phyloP scores from a whole-genome alignment of 1,139 yeast species.

The Yamadazyma diospyri region DNA sequence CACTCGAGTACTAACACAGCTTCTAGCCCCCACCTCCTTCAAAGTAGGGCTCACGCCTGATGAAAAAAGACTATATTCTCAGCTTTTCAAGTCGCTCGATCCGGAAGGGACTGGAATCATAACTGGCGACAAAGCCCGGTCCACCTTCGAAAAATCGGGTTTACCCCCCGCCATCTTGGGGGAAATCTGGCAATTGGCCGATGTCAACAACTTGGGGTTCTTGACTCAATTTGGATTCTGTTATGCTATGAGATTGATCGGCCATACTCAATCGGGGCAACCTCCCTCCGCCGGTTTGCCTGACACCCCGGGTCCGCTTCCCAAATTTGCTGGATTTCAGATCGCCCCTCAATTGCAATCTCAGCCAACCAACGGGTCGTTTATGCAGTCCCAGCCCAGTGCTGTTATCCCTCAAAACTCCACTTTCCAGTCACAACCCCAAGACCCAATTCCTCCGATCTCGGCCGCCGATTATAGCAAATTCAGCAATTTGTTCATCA shows the following conservation, averaged over 20 bases:
- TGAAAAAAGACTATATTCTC: slow-evolving; percentile 71
- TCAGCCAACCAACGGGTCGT: slow-evolving; percentile 37
- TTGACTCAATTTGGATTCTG: slow-evolving; percentile 80
- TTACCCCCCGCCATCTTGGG: slow-evolving; percentile 76
- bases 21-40: slow-evolving; percentile 21
- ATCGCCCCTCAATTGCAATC: slow-evolving; percentile 22
- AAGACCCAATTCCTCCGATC: slow-evolving; percentile 56
- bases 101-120: slow-evolving; percentile 75
- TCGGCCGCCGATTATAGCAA: slow-evolving; percentile 63
- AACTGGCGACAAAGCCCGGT: slow-evolving; percentile 87
- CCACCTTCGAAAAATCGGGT: slow-evolving; percentile 82
- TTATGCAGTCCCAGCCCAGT: slow-evolving; percentile 51
- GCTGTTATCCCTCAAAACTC: slow-evolving; percentile 34
- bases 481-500: slow-evolving; percentile 71
- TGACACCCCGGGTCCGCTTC: slow-evolving; percentile 56
- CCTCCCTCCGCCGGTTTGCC: slow-evolving; percentile 50
- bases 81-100: slow-evolving; percentile 76
- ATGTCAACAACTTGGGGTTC: slow-evolving; percentile 79
- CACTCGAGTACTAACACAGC: slow-evolving; percentile 3
- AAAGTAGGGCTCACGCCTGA: slow-evolving; percentile 65
- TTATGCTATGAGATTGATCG: slow-evolving; percentile 84
- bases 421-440: slow-evolving; percentile 28
- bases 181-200: slow-evolving; percentile 93
- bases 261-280: slow-evolving; percentile 78
- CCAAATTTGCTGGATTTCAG: slow-evolving; percentile 41